Conservation (phyloP, 2,329 filamentous ascomycete genomes). For the Diaporthe sp. region DNA sequence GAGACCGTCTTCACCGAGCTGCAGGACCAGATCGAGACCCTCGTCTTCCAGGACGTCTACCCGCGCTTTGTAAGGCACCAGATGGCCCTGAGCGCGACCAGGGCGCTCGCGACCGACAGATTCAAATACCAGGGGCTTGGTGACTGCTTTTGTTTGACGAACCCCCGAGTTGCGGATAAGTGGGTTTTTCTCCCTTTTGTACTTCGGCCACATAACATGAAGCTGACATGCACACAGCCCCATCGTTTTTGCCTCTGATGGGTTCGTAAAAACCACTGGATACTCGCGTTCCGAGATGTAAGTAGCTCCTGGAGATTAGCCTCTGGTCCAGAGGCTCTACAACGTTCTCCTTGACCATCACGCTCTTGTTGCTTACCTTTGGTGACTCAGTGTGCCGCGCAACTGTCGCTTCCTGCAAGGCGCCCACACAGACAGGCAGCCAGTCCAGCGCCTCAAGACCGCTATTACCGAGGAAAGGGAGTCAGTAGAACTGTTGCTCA, state of each 20-base stretch:
- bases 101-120: conserved; percentile 45
- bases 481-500: conserved; percentile 45
- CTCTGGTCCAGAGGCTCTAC: no score
- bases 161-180: conserved; percentile 51
- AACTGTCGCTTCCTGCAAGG: conserved; percentile 65
- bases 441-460: conserved; percentile 44
- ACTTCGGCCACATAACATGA: not conserved
- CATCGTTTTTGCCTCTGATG: conserved; percentile 63
- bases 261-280: conserved; percentile 61
- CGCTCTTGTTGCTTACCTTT: not conserved
- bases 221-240: conserved; percentile 57
- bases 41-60: conserved; percentile 59
- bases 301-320: not conserved
- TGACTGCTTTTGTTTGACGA: conserved; percentile 69
- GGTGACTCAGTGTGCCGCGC: conserved; percentile 48
- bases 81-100: conserved; percentile 56
- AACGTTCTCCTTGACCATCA: no score
- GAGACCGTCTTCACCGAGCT: conserved; percentile 56
- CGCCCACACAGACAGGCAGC: conserved; percentile 52
- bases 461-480: conserved; percentile 28
- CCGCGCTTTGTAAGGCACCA: conserved; percentile 64
- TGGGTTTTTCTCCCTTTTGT: not conserved
- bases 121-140: conserved; percentile 66
- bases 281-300: conserved; percentile 59
- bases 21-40: conserved; percentile 54